Evolutionary conservation across 2,329 filamentous ascomycete genomes (phyloP), one percentile per base, ranked within the genome.

Genomic region (Cercospora brassicicola): DNA sequence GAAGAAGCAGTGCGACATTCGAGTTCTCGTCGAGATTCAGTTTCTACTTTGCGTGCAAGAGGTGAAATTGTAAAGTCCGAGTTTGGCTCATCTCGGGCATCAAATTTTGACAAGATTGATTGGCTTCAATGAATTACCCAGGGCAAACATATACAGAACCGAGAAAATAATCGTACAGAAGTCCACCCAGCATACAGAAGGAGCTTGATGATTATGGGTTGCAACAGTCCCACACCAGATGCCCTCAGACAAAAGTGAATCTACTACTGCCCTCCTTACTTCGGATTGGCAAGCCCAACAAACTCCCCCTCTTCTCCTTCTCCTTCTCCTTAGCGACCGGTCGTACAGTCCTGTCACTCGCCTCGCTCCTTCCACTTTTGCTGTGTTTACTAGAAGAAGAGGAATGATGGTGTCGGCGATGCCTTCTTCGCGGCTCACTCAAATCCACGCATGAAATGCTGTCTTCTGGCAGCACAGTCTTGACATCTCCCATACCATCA

Each of bases 401-500:
- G 36, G 51, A 66, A 67, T 59, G 66, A 66, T 66, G 61, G 53
- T 53, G 45, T 65, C 67, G 28, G 2, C 59, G 55, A 33, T 64
- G 67, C 42, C 62, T 67, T 53, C 56, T 65, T 20, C 56, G 65
- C 18, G 62, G 62, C 55, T 60, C 56, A 8, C 51, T 61, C 11
- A 70, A 39, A 64, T 73, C 70, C 7, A 77, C 79, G 73, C 83
- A 81, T 13, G 81, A 83, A 68, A 84, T 83, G 64, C 80, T 82
- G 67, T 85, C 83, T 67, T 82, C 81, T 1, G 83, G 83, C 2
- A 81, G 79, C 1, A 85, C 80, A 3, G 82, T 84, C 68, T 81
- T 81, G 61, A 75, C 74, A 65, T 84, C 81, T 64, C 78, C 79
- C 7, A 77, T 67, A 20, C 80, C 79, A 61, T 82, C 79, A 31